Conservation (phyloP, 768 basidiomycete genomes). For the Pleurotus sapidus region DNA sequence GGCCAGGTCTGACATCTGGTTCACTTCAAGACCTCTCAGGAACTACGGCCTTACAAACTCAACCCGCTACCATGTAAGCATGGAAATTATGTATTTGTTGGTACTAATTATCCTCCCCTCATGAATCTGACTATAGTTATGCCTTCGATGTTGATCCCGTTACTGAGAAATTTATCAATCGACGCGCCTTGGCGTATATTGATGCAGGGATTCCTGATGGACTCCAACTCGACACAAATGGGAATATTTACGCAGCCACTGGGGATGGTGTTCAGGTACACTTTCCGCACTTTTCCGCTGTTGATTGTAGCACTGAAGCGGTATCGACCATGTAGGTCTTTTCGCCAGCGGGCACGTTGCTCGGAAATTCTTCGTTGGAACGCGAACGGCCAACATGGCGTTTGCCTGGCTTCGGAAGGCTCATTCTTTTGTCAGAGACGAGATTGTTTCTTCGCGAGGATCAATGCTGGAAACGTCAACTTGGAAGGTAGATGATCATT, state of each 20-base stretch:
- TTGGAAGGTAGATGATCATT: background rate
- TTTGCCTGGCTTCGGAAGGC: slow-evolving; percentile 40
- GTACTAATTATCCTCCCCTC: too few relatives aligned
- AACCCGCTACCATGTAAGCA: slow-evolving; percentile 66
- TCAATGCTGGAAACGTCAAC: slow-evolving; percentile 29
- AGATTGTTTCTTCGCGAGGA: slow-evolving; percentile 43
- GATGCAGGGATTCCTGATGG: slow-evolving; percentile 71
- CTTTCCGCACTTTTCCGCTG: background rate
- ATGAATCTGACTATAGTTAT: slow-evolving; percentile 40
- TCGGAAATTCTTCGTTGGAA: slow-evolving; percentile 62
- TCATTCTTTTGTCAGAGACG: slow-evolving; percentile 45
- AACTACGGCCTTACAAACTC: slow-evolving; percentile 41
- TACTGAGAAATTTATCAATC: slow-evolving; percentile 52
- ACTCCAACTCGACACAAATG: slow-evolving; percentile 56
- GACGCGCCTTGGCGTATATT: slow-evolving; percentile 62
- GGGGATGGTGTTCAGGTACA: slow-evolving; percentile 67
- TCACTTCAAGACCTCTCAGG: slow-evolving; percentile 41
- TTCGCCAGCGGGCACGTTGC: slow-evolving; percentile 48
- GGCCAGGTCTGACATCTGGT: slow-evolving; percentile 50
- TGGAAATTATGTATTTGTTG: too few relatives aligned
- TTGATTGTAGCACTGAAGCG: background rate
- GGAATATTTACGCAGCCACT: slow-evolving; percentile 65
- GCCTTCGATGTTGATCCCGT: slow-evolving; percentile 62
- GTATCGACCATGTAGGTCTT: slow-evolving; percentile 37
- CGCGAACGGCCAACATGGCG: slow-evolving; percentile 40